These are phyloP conservation scores for Erodium trifolium DNA, from an alignment of 441 rosid species.

Conservation along the genomic window DNA sequence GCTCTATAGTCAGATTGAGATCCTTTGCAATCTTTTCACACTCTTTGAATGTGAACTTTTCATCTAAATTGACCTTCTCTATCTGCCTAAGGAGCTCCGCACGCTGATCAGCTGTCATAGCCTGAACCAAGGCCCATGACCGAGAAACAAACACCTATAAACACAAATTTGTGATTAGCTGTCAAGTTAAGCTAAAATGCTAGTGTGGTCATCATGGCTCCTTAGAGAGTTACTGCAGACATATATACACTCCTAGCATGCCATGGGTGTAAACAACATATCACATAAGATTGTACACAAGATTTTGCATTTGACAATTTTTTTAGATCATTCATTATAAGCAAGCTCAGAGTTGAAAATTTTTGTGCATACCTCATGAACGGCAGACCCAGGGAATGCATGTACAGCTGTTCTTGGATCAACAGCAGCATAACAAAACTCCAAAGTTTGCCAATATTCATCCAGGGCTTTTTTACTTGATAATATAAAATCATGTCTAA, in stretches of 20 bases:
- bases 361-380: conserved; percentile 62
- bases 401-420: conserved; percentile 74
- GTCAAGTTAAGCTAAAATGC: not conserved
- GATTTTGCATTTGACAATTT: conserved; percentile 4
- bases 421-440: conserved; percentile 92
- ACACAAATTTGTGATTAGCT: conserved; percentile 17
- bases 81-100: conserved; percentile 47
- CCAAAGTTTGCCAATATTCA: conserved; percentile 93
- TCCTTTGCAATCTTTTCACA: conserved; percentile 82
- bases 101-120: conserved; percentile 83
- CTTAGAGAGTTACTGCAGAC: conserved; percentile 6
- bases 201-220: conserved; percentile 1
- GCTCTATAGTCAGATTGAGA: conserved; percentile 74
- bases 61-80: conserved; percentile 36
- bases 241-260: conserved; percentile 1
- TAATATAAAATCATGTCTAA: conserved; percentile 82
- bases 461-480: conserved; percentile 72
- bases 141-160: conserved; percentile 65
- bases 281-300: not conserved
- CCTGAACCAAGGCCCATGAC: conserved; percentile 70
- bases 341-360: conserved; percentile 18
- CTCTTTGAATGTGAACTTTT: conserved; percentile 60
- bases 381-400: conserved; percentile 94
- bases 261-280: conserved; percentile 1
- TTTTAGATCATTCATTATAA: not conserved